Conservation (phyloP, 176 grass and related monocot species). For the Musa schizocarpa region DNA sequence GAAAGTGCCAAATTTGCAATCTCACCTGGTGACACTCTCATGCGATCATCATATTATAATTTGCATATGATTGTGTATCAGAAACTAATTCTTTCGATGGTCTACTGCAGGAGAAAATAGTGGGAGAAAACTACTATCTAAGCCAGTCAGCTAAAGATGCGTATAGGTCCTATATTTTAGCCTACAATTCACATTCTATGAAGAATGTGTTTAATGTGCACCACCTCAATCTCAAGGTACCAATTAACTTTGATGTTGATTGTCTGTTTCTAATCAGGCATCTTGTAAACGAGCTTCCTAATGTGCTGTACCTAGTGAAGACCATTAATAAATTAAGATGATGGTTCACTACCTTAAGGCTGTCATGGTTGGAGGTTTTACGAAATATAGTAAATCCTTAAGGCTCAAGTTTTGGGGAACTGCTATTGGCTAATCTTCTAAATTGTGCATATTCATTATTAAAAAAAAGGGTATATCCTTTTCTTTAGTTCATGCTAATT, state of each 20-base stretch:
- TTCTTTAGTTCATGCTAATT: too few relatives aligned
- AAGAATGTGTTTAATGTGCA: conserved; percentile 92
- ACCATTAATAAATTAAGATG: too few relatives aligned
- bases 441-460: too few relatives aligned
- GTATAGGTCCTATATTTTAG: conserved; percentile 75
- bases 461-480: too few relatives aligned
- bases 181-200: conserved; percentile 91
- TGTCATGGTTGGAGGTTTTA: too few relatives aligned
- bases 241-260: neutral
- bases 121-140: conserved; percentile 74
- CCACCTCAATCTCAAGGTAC: conserved; percentile 82
- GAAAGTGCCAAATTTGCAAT: conserved; percentile 76
- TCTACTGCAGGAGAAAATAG: conserved; percentile 69
- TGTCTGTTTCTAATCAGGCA: neutral
- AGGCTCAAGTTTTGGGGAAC: too few relatives aligned
- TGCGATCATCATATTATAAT: neutral
- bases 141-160: conserved; percentile 93
- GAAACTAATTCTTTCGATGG: conserved; percentile 4
- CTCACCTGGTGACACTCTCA: conserved; percentile 49
- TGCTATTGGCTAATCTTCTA: too few relatives aligned
- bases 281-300: neutral
- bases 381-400: too few relatives aligned
- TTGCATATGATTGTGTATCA: too few relatives aligned
- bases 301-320: too few relatives aligned
- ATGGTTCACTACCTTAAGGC: too few relatives aligned